phyloP scores from a whole-genome alignment of 208 protist species.

The Crithidia fasciculata region DNA sequence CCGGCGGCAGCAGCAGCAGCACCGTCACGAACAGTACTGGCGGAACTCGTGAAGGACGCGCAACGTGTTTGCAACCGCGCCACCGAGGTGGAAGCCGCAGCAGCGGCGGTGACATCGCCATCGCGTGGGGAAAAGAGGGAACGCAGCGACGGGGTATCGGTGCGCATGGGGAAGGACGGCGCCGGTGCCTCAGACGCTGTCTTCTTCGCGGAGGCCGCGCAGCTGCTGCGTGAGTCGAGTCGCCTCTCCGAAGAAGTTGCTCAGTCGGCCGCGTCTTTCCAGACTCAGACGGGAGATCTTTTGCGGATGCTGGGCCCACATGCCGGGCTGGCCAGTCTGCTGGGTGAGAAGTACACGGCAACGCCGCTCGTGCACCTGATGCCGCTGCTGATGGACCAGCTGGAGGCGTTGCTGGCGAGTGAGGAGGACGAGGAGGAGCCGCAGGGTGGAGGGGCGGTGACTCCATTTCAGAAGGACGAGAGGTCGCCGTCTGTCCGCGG shows the following conservation, averaged over 20 bases:
- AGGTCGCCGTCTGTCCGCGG: too few species aligned
- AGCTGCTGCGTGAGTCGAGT: slow-evolving; percentile 16
- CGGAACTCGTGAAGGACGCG: slow-evolving; percentile 1
- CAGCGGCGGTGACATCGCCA: too few species aligned
- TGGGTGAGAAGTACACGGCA: slow-evolving; percentile 12
- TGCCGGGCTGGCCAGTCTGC: slow-evolving; percentile 17
- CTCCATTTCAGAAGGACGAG: background rate
- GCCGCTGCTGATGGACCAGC: slow-evolving; percentile 11
- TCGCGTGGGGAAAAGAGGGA: background rate
- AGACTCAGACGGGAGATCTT: slow-evolving; percentile 21
- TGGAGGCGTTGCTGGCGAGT: slow-evolving; percentile 20
- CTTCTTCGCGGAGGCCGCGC: slow-evolving; percentile 22
- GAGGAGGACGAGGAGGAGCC: background rate
- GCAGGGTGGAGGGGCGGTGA: background rate
- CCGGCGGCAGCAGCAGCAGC: background rate
- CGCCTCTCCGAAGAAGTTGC: slow-evolving; percentile 25
- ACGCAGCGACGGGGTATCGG: background rate
- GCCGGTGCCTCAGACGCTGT: slow-evolving; percentile 11
- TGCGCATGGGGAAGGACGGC: background rate
- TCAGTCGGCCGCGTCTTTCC: slow-evolving; percentile 16
- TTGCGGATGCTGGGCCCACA: slow-evolving; percentile 28
- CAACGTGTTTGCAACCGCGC: slow-evolving; percentile 3
- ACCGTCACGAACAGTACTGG: background rate
- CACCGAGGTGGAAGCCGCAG: background rate
- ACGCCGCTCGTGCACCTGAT: slow-evolving; percentile 28